phyloP scores from a whole-genome alignment of 371 early-diverging fungal genomes.

The Apophysomyces sp. region DNA sequence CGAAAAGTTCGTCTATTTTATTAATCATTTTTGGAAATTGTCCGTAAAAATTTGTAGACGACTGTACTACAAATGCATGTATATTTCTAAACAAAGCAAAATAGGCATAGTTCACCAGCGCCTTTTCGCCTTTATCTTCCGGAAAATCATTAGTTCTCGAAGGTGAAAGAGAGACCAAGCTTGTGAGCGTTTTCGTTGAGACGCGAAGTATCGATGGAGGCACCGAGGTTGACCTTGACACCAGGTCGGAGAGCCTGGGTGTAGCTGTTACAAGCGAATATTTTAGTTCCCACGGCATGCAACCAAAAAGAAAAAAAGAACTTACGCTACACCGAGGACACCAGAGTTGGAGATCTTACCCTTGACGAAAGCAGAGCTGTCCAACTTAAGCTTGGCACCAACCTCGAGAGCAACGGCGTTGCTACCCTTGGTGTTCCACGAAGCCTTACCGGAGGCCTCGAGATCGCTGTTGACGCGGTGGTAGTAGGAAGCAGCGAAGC shows the following conservation, averaged over 20 bases:
- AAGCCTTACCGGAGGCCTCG: slow-evolving; percentile 93
- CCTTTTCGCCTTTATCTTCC: neutral
- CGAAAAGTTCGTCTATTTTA: no score
- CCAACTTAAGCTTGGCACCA: slow-evolving; percentile 92
- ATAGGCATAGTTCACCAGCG: neutral
- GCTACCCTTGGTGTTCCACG: slow-evolving; percentile 82
- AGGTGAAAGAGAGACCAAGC: slow-evolving; percentile 88
- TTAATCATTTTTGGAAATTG: no score
- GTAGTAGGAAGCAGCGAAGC: slow-evolving; percentile 91
- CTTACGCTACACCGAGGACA: slow-evolving; percentile 80
- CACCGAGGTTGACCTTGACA: slow-evolving; percentile 92
- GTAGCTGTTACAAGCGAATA: slow-evolving; percentile 45
- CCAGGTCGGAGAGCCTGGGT: slow-evolving; percentile 93
- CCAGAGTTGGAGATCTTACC: slow-evolving; percentile 96
- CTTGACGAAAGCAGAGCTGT: slow-evolving; percentile 89
- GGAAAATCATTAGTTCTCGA: slow-evolving; percentile 65
- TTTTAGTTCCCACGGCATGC: neutral
- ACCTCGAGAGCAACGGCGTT: slow-evolving; percentile 87
- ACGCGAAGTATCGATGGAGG: slow-evolving; percentile 88
- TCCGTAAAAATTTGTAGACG: no score
- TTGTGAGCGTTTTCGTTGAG: slow-evolving; percentile 94
- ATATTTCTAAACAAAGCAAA: slow-evolving; percentile 1
- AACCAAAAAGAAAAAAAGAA: slow-evolving; percentile 1
- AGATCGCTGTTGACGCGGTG: slow-evolving; percentile 88
- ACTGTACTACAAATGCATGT: neutral